Evolutionary conservation across 805 yeast species (phyloP), one percentile per base, ranked within the genome.

Genomic region (Wickerhamomyces hampshirensis): DNA sequence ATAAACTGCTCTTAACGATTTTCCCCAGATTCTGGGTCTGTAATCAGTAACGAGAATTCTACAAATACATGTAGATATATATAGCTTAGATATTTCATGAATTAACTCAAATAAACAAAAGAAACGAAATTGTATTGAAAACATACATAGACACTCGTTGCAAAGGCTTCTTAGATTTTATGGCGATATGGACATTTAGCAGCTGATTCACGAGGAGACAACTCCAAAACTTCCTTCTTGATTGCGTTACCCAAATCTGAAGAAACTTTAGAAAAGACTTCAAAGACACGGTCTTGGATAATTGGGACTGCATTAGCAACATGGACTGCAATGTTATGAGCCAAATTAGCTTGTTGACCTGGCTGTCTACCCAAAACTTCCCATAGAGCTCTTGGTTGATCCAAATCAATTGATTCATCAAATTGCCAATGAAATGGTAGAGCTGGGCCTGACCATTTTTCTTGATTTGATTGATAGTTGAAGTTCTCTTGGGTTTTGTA

Each of bases 361-460:
- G 84, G 77, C 53, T 80, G 77, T 57, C 65, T 80, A 36, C 83
- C 83, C 58, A 85, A 71, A 24, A 85, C 93, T 35, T 50, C 47
- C 78, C 87, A 91, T 53, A 89, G 72, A 23, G 60, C 78, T 43
- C 80, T 68, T 34, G 96, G 83, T 67, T 89, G 96, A 45, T 62
- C 72, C 60, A 66, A 89, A 65, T 89, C 96, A 47, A 66, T 65
- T 42, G 75, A 86, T 34, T 79, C 82, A 18, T 62, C 63, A 37
- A 75, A 75, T 39, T 73, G 71, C 96, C 96, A 88, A 66, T 87
- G 93, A 77, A 75, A 84, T 46, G 91, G 86, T 43, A 80, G 66
- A 31, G 93, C 93, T 37, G 87, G 75, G 39, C 93, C 93, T 39
- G 67, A 65, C 93, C 93, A 85, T 43, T 76, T 72, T 65, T 84